Base-by-base conservation (phyloP, 1,284 basidiomycete species). In the Volvariella surrecta region DNA sequence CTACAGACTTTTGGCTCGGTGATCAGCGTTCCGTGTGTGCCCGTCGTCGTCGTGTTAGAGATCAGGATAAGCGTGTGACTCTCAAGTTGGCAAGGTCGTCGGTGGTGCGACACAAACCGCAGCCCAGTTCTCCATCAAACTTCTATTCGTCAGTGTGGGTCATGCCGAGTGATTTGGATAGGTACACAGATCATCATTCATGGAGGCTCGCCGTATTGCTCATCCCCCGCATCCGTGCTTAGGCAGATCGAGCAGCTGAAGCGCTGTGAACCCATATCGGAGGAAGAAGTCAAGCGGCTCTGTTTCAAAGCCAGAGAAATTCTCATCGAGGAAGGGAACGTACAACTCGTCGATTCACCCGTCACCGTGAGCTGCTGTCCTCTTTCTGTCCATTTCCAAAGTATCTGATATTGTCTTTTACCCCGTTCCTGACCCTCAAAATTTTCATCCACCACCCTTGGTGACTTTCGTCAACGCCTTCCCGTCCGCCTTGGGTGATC, bases 271-370 rank as follows among this genome's bases (percentile, higher is more conserved):
- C 84, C 86, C 45, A 93, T 97, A 54, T 88, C 90, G 16, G 93
- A 97, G 62, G 83, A 89, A 48, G 82, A 93, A 54, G 93, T 96
- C 50, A 94, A 95, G 59, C 75, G 86, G 54, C 74, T 99, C 21
- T 99, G 95, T 63, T 71, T 93, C 53, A 96, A 95, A 59, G 95
- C 95, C 16, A 78, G 94, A 49, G 95, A 98, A 66, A 95, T 98
- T 48, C 69, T 95, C 22, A 89, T 99, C 55, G 95, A 98, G 64
- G 95, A 99, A 64, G 92, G 88, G 4, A 99, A 99, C 59, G 91
- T 99, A 1, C 94, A 98, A 63, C 82, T 87, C 54, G 89, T 99
- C 19, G 93, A 97, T 67, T 86, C 92, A 21, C 95, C 95, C 9
- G 93, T 98, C 3, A 98, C 96, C 42, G 91, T 94, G 54, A 58